Evolutionary conservation across 2,329 filamentous ascomycete species (phyloP).

Genomic region (Aspergillus luchuensis): DNA sequence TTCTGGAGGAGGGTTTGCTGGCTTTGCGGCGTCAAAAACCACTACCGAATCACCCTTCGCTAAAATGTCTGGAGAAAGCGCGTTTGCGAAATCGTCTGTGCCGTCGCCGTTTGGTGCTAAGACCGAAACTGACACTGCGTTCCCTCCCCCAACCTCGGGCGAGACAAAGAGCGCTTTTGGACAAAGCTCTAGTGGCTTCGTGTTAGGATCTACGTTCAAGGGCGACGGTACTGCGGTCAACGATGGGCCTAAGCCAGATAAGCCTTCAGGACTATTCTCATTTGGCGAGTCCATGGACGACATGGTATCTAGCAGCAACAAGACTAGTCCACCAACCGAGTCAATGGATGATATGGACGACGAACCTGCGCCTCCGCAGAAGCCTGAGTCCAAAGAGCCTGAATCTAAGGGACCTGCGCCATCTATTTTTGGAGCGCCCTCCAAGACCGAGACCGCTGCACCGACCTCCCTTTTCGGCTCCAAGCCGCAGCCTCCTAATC

Average conservation of each 20-base stretch:
- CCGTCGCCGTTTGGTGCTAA: slow-evolving; percentile 35
- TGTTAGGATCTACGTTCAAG: slow-evolving; percentile 49
- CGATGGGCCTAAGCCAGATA: slow-evolving; percentile 44
- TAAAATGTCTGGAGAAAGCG: slow-evolving; percentile 25
- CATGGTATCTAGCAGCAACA: slow-evolving; percentile 39
- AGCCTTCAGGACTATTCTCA: slow-evolving; percentile 39
- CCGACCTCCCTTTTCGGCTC: slow-evolving; percentile 26
- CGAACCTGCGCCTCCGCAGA: slow-evolving; percentile 24
- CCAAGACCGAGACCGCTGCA: slow-evolving; percentile 25
- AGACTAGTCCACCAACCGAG: slow-evolving; percentile 37
- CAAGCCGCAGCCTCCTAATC: background rate
- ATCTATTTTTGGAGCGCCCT: slow-evolving; percentile 33
- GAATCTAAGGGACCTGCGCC: slow-evolving; percentile 21
- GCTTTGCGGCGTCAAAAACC: slow-evolving; percentile 28
- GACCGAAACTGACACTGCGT: slow-evolving; percentile 27
- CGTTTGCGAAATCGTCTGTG: slow-evolving; percentile 34
- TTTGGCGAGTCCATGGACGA: slow-evolving; percentile 44
- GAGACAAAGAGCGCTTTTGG: slow-evolving; percentile 36
- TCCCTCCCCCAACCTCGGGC: slow-evolving; percentile 29
- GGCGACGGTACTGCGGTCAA: slow-evolving; percentile 43
- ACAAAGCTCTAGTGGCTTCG: slow-evolving; percentile 37
- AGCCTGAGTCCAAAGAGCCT: slow-evolving; percentile 25
- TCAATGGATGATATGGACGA: slow-evolving; percentile 43
- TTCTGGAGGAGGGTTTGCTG: slow-evolving; percentile 27
- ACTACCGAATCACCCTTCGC: slow-evolving; percentile 30